Evolutionary conservation across 169 alveolate genomes (phyloP).

Genomic region (Perkinsus chesapeaki): DNA sequence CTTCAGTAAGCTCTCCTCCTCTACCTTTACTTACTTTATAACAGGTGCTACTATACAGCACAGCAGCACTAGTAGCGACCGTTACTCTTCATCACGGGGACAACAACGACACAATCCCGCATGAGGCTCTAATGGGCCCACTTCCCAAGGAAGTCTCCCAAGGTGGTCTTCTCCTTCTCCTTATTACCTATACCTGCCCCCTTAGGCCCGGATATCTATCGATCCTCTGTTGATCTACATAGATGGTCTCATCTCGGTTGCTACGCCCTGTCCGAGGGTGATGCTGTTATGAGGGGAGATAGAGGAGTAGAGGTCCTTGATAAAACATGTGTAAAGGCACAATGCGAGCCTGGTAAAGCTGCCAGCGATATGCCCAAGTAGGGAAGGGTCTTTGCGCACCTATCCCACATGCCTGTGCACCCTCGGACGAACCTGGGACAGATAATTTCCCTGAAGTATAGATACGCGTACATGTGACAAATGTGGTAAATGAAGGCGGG

Average conservation of each 20-base stretch:
- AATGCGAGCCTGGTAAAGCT: background rate
- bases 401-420: no score
- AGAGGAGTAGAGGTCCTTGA: background rate
- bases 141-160: background rate
- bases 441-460: no score
- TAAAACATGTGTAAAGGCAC: background rate
- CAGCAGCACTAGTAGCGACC: no score
- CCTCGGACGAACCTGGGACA: no score
- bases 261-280: background rate
- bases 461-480: no score
- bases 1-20: no score
- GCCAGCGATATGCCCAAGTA: background rate
- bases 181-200: background rate
- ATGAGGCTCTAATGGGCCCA: no score
- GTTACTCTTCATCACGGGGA: no score
- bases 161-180: background rate
- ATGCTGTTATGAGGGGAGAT: background rate
- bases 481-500: no score
- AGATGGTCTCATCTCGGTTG: background rate
- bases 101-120: no score
- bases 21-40: no score
- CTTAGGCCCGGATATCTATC: background rate
- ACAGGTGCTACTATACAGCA: no score
- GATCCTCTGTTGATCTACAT: background rate
- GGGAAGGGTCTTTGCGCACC: background rate